Evolutionary conservation across 108 stramenopile species (phyloP).

Genomic region (Bacterosira constricta): DNA sequence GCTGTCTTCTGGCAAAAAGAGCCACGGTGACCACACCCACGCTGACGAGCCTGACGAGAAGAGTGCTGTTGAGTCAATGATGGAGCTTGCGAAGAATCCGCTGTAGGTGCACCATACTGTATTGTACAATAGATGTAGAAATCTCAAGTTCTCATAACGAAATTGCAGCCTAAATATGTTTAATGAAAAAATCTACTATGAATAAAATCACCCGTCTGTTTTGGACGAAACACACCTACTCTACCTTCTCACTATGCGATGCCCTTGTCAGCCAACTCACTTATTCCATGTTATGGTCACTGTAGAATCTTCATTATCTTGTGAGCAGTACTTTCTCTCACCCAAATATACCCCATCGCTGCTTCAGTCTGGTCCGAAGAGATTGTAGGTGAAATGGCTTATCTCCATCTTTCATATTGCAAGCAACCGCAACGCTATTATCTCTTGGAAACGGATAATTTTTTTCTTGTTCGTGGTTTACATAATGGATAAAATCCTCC

Average conservation of each 20-base stretch:
- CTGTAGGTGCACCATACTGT: neutral
- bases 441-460: conserved; percentile 79
- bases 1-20: neutral
- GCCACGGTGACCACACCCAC: neutral
- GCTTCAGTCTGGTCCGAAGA: neutral
- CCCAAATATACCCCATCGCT: conserved; percentile 22
- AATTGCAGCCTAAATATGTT: too few relatives aligned
- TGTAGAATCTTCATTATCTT: too few relatives aligned
- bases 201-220: too few relatives aligned
- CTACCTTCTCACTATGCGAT: too few relatives aligned
- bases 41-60: conserved; percentile 35
- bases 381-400: conserved; percentile 15
- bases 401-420: conserved; percentile 86
- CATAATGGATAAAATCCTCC: conserved; percentile 88
- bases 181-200: too few relatives aligned
- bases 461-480: conserved; percentile 59
- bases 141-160: neutral
- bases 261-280: too few relatives aligned
- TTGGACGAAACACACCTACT: too few relatives aligned
- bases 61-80: conserved; percentile 64
- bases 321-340: too few relatives aligned
- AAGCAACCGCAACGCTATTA: conserved; percentile 84
- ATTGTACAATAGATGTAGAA: neutral
- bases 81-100: conserved; percentile 29
- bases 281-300: too few relatives aligned